Conservation (phyloP, 106 monocot genomes). For the Allium fistulosum region DNA sequence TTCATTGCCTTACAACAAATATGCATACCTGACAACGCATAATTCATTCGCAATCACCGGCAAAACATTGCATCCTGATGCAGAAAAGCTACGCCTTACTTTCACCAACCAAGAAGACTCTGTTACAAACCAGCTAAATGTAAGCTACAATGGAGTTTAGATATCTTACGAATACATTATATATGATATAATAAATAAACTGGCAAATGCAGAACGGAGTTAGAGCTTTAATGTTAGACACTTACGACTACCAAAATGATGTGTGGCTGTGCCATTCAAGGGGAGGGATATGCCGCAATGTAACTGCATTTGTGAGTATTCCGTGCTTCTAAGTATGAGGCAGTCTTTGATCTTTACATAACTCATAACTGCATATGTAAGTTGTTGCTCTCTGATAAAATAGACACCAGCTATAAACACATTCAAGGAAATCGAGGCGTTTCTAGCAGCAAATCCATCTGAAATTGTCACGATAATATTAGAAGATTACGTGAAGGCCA, state of each 20-base stretch:
- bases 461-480: constrained; percentile 76
- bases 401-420: constrained; percentile 70
- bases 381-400: background rate
- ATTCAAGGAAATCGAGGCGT: constrained; percentile 61
- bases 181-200: background rate
- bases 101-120: constrained; percentile 75
- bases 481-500: constrained; percentile 70
- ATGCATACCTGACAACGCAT: constrained; percentile 85
- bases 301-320: constrained; percentile 77
- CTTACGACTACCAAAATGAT: constrained; percentile 66
- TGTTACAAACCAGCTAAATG: constrained; percentile 68
- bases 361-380: background rate
- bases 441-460: constrained; percentile 60
- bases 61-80: constrained; percentile 64
- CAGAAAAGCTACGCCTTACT: constrained; percentile 50
- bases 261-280: constrained; percentile 81
- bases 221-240: constrained; percentile 69
- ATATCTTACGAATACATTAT: too few relatives aligned
- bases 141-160: background rate
- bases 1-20: constrained; percentile 83
- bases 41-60: constrained; percentile 71
- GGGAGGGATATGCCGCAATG: constrained; percentile 54
- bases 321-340: background rate
- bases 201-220: constrained; percentile 44
- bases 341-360: background rate